Conservation (phyloP, 345 rosid genomes). For the Dipteronia dyeriana region DNA sequence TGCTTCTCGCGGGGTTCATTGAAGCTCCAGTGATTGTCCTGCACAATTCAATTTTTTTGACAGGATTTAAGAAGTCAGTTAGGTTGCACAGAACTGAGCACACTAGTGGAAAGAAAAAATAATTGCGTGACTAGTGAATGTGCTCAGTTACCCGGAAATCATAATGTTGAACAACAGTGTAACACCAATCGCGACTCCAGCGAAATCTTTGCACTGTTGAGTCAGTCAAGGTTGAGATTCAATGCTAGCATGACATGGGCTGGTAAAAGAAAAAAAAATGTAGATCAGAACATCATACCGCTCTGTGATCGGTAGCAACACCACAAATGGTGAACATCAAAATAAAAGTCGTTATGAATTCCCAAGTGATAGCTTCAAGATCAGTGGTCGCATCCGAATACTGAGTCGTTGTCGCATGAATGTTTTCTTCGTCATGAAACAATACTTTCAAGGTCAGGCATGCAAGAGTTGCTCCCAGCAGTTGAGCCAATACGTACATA, state of each 20-base stretch:
- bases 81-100: not conserved
- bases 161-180: constrained; percentile 37
- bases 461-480: constrained; percentile 44
- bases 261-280: not conserved
- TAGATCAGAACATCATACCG: constrained; percentile 27
- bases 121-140: not conserved
- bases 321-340: constrained; percentile 41
- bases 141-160: constrained; percentile 44
- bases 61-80: not conserved
- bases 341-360: constrained; percentile 45
- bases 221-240: not conserved
- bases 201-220: constrained; percentile 35
- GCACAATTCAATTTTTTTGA: constrained; percentile 16
- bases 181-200: constrained; percentile 44
- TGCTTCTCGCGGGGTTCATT: constrained; percentile 58
- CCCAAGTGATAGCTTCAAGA: constrained; percentile 56
- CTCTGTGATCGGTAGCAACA: constrained; percentile 48
- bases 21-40: constrained; percentile 63
- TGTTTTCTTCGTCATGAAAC: constrained; percentile 30
- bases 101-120: not conserved
- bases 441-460: constrained; percentile 38
- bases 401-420: constrained; percentile 30
- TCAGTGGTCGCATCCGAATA: constrained; percentile 37
- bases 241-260: not conserved
- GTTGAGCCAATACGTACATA: constrained; percentile 38